Conservation (phyloP, 176 grass and related monocot species). For the Hyparrhenia diplandra region DNA sequence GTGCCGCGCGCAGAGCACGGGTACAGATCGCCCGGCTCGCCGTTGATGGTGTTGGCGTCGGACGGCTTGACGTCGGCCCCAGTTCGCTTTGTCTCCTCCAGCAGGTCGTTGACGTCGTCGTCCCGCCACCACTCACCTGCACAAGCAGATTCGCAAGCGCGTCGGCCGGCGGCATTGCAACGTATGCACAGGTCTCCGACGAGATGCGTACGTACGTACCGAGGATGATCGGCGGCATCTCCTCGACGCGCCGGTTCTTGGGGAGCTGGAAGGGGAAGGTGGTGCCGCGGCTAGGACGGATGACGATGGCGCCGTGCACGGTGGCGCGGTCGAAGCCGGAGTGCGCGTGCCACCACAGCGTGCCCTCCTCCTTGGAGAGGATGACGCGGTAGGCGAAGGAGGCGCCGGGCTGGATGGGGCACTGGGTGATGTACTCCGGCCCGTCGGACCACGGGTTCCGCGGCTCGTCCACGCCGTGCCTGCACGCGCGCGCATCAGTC, state of each 20-base stretch:
- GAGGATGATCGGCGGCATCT: conserved; percentile 50
- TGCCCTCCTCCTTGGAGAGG: conserved; percentile 59
- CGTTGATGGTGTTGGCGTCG: conserved; percentile 54
- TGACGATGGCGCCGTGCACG: conserved; percentile 61
- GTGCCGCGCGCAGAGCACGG: not conserved
- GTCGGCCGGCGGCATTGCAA: too few relatives aligned
- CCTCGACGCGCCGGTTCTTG: not conserved
- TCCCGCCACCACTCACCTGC: conserved; percentile 41
- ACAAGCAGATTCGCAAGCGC: too few relatives aligned
- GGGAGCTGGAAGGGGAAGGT: conserved; percentile 35
- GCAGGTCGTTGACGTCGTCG: not conserved
- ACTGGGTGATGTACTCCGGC: conserved; percentile 62
- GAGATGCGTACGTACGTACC: too few relatives aligned
- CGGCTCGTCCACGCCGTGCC: conserved; percentile 60
- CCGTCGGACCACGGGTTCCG: conserved; percentile 56
- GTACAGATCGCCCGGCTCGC: conserved; percentile 31
- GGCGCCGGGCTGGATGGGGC: conserved; percentile 36
- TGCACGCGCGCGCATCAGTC: too few relatives aligned
- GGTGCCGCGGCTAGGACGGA: conserved; percentile 38
- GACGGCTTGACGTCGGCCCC: conserved; percentile 17
- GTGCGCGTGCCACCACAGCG: conserved; percentile 91
- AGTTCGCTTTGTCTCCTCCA: not conserved
- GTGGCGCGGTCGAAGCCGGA: conserved; percentile 58
- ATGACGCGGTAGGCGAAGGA: conserved; percentile 44
- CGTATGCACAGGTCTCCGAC: too few relatives aligned